Percentiles rank a stretch among this genome's conserved stretches.
These are phyloP conservation scores for Plasmodium malariae DNA, from an alignment of 169 alveolate genomes.

Conservation along the genomic window DNA sequence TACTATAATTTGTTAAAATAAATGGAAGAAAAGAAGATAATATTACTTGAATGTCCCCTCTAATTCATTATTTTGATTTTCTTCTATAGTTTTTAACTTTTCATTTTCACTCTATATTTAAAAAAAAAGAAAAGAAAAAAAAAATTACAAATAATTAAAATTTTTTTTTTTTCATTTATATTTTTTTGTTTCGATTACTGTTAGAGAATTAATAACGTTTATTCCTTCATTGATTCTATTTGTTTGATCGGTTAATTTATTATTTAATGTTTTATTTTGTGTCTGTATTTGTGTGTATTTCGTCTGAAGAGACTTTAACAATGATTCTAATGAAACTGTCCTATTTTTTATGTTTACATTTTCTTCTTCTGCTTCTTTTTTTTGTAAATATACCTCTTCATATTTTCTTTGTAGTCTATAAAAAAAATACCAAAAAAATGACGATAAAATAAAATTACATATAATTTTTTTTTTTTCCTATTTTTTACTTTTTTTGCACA, in stretches of 20 bases:
- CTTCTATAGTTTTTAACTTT: conserved; percentile 77
- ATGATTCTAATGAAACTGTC: conserved; percentile 77
- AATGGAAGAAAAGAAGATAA: conserved; percentile 11
- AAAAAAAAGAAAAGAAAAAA: conserved; percentile 24
- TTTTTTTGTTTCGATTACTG: conserved; percentile 39
- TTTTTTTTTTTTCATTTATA: background rate
- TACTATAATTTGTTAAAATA: background rate
- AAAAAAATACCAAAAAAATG: conserved; percentile 23
- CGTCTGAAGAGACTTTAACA: conserved; percentile 74
- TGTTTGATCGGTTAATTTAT: conserved; percentile 72
- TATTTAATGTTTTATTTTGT: conserved; percentile 74
- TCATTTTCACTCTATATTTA: conserved; percentile 71
- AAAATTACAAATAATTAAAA: conserved; percentile 4
- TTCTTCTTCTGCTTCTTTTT: conserved; percentile 78
- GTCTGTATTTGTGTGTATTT: conserved; percentile 76
- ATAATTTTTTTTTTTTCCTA: conserved; percentile 16
- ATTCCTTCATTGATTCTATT: conserved; percentile 77
- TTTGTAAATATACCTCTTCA: conserved; percentile 77
- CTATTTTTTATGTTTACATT: conserved; percentile 77
- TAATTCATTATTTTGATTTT: conserved; percentile 77
- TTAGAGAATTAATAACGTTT: conserved; percentile 72
- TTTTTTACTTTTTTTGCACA: conserved; percentile 21
- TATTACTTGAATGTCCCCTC: conserved; percentile 77
- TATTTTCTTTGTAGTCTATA: conserved; percentile 72
- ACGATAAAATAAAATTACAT: background rate